These are phyloP conservation scores for Lentinus brumalis DNA, from an alignment of 768 basidiomycete genomes.

Conservation along the genomic window DNA sequence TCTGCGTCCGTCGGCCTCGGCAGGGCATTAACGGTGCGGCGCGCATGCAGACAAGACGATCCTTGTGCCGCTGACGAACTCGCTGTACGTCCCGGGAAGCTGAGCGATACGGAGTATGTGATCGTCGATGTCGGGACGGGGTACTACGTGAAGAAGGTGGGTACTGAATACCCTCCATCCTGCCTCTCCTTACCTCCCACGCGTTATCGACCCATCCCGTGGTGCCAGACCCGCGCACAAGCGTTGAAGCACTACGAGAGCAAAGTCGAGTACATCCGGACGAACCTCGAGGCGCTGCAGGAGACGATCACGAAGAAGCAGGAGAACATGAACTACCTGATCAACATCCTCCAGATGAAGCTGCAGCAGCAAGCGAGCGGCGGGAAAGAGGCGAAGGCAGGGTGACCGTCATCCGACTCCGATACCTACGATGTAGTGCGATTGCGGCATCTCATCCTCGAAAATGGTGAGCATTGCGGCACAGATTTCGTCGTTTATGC, in stretches of 20 bases:
- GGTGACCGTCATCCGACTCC: neutral
- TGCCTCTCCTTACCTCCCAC: neutral
- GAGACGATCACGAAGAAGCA: conserved; percentile 90
- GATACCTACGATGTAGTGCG: neutral
- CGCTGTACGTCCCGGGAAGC: conserved; percentile 91
- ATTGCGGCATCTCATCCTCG: neutral
- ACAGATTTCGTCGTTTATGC: too few relatives aligned
- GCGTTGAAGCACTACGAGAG: conserved; percentile 78
- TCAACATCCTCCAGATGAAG: conserved; percentile 38
- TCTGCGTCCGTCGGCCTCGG: neutral
- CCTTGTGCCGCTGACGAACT: conserved; percentile 91
- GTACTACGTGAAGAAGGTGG: conserved; percentile 93
- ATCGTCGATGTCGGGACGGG: conserved; percentile 96
- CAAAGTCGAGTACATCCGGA: conserved; percentile 81
- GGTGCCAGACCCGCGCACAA: conserved; percentile 69
- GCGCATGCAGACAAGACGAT: conserved; percentile 73
- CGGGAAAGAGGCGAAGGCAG: conserved; percentile 14
- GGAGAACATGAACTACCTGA: conserved; percentile 79
- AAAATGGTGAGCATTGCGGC: too few relatives aligned
- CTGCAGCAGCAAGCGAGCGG: conserved; percentile 18
- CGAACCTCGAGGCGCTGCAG: conserved; percentile 85
- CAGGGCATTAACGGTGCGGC: neutral
- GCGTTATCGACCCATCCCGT: conserved; percentile 1
- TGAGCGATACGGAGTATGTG: conserved; percentile 81
- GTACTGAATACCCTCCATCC: conserved; percentile 9